Evolutionary conservation across 2,329 filamentous ascomycete genomes (phyloP).

Genomic region (Colletotrichum caudatum): DNA sequence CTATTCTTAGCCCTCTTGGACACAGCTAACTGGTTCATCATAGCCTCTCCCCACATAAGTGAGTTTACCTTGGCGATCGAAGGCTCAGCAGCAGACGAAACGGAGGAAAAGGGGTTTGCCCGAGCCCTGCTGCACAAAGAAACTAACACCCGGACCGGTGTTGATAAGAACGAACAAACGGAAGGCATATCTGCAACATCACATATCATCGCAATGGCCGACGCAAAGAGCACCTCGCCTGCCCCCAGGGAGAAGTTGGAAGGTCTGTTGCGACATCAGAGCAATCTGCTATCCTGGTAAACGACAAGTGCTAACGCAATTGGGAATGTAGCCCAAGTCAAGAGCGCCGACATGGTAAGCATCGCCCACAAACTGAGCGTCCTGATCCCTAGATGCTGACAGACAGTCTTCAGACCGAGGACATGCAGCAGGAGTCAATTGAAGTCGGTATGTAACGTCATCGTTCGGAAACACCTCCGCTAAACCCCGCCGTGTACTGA

Average conservation of each 20-base stretch:
- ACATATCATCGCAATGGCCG: constrained; percentile 51
- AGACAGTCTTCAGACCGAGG: constrained; percentile 77
- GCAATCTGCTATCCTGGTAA: constrained; percentile 10
- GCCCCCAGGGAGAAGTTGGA: constrained; percentile 81
- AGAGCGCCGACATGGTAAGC: constrained; percentile 97
- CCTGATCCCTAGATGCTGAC: constrained; percentile 47
- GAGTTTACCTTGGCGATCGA: constrained; percentile 14
- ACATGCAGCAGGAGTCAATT: constrained; percentile 96
- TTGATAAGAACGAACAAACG: constrained; percentile 13
- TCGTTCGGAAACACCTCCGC: neutral
- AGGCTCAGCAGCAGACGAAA: constrained; percentile 13
- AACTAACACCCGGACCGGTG: constrained; percentile 1
- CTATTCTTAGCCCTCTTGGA: neutral
- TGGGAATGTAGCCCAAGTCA: constrained; percentile 83
- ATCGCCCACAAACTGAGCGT: constrained; percentile 30
- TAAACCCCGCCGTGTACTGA: constrained; percentile 26
- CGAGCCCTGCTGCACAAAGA: constrained; percentile 2
- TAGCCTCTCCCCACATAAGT: constrained; percentile 16
- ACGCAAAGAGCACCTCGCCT: constrained; percentile 55
- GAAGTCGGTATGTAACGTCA: constrained; percentile 82
- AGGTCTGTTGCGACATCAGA: constrained; percentile 60
- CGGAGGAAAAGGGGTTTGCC: constrained; percentile 23
- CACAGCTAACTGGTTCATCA: neutral
- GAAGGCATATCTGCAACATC: neutral
- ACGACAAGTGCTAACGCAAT: constrained; percentile 24